Evolutionary conservation across 2,329 filamentous ascomycete species (phyloP), one percentile per base, ranked within the genome.

Genomic region (Daldinia sp.): DNA sequence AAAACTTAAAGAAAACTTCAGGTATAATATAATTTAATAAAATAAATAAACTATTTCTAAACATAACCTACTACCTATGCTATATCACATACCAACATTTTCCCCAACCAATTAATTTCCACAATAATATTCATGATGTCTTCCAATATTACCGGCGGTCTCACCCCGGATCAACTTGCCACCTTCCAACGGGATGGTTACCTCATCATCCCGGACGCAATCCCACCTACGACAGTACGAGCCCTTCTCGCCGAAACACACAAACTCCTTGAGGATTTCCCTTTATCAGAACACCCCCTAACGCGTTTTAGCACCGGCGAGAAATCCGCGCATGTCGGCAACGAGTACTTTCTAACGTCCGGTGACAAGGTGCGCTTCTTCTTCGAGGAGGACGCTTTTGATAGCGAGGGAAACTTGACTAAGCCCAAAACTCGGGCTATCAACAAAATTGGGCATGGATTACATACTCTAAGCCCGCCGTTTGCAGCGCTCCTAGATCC

Each of bases 301-400:
- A 98, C 95, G 7, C 90, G 90, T 74, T 99, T 99, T 85, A 91
- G 90, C 27, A 97, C 94, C 0, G 94, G 94, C 69, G 89, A 79
- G 82, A 88, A 71, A 79, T 84, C 74, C 45, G 85, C 89, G 63
- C 94, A 98, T 79, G 91, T 97, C 9, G 94, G 94, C 65, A 95
- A 98, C 80, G 88, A 91, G 74, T 99, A 99, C 83, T 98, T 99
- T 80, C 87, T 98, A 2, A 85, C 83, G 1, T 95, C 91, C 2
- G 93, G 93, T 64, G 92, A 98, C 82, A 94, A 97, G 79, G 82
- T 98, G 64, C 90, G 93, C 62, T 98, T 96, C 85, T 98, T 98
- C 85, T 96, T 98, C 78, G 94, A 98, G 78, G 93, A 96, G 78
- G 94, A 95, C 78, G 94, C 94, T 67, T 94, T 97, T 76, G 82